Conservation (phyloP, 306 rosid genomes). For the Vigna unguiculata region DNA sequence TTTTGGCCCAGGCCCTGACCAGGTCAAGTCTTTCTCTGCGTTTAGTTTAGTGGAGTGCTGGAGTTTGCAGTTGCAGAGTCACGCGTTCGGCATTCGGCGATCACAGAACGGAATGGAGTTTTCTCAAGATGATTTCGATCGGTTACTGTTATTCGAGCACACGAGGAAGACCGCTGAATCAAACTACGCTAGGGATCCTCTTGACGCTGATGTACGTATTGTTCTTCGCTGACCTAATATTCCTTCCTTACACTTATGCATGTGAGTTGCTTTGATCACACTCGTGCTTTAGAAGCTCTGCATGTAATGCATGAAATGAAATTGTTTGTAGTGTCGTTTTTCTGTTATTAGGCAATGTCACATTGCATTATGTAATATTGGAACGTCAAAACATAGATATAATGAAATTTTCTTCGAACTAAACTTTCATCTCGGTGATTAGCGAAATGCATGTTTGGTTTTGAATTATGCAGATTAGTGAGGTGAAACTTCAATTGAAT, state of each 20-base stretch:
- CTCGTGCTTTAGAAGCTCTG: neutral
- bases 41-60: neutral
- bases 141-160: slow-evolving; percentile 62
- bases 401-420: neutral
- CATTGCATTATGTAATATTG: neutral
- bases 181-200: slow-evolving; percentile 65
- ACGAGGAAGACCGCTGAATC: slow-evolving; percentile 66
- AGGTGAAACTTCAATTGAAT: neutral
- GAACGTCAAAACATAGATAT: neutral
- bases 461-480: neutral
- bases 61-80: neutral
- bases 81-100: neutral
- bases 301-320: neutral
- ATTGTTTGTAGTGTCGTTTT: neutral
- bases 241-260: neutral
- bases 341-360: neutral
- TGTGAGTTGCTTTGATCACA: neutral
- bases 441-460: neutral
- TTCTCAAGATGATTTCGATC: slow-evolving; percentile 66
- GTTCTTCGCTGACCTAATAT: slow-evolving; percentile 33
- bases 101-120: slow-evolving; percentile 59
- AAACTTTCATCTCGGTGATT: neutral
- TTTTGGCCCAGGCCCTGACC: slow-evolving; percentile 1
- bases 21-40: neutral
- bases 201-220: slow-evolving; percentile 68